Evolutionary conservation across 148 eudicot species (phyloP), one percentile per base, ranked within the genome.

Genomic region (Gaultheria prostrata): DNA sequence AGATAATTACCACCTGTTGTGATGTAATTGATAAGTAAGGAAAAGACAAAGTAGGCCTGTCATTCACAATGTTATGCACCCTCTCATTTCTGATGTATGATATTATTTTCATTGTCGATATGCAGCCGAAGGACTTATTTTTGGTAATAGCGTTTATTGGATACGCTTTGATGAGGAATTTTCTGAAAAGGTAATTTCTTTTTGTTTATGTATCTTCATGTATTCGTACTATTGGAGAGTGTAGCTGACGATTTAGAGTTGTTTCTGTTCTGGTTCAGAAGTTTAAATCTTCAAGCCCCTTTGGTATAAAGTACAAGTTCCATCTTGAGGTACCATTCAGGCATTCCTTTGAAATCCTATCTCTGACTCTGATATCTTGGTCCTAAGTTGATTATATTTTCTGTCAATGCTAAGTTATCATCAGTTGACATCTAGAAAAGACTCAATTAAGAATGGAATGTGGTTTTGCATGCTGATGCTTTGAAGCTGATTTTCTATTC

Each of bases 91-190:
- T n/a, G 26, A 74, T n/a, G 49, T 24, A 20, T 69, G 83, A 17
- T 82, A 30, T 18, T 69, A 0, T 78, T 46, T 35, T 59, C 69
- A 30, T 53, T 67, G 9, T 48, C 48, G 24, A 32, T 50, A 39
- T 90, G 90, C 93, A 97, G 99, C 93, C 85, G 96, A 97, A 82
- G 97, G 96, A 80, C 88, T 97, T 80, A 80, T 54, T 26, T 94
- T 97, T 89, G 98, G 99, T 50, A 97, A 97, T 86, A 95, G 95
- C 78, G 97, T 93, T n/a, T 97, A 82, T 80, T 92, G 97, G 98
- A 91, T 97, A 89, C 94, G 91, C 53, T 97, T 97, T 85, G 98
- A 93, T 85, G 98, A 97, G 74, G 94, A 91, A 49, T 92, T 84
- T 88, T 85, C 93, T 46, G 91, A 91, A 3, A 97, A 94, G 97